Base-by-base conservation (phyloP, 23 red algal genomes). In the Gracilaria gracilis region DNA sequence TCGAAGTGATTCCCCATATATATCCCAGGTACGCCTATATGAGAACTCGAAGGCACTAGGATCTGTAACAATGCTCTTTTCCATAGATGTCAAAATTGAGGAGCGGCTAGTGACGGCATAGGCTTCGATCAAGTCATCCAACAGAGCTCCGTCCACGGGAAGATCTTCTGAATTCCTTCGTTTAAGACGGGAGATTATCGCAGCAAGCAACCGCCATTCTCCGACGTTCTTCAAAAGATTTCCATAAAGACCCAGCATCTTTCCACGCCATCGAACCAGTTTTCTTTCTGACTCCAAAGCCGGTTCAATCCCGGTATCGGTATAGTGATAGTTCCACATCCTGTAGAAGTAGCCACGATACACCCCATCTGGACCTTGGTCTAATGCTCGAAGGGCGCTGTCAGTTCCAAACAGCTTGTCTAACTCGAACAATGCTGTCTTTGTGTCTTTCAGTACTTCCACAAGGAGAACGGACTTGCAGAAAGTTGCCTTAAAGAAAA, bases 251-350 rank as follows among this genome's bases (percentile, higher is more conserved):
- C 89, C 89, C 0, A 92, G 79, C 51, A 92, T 73, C 40, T 92
- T 92, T 27, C 53, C 37, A 34, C 89, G 37, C 89, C 89, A 92
- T 50, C 89, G 37, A 0, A 92, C 79, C 34, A 73, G 61, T 44
- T 92, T 92, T 65, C 89, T 58, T 48, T 92, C 89, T 4, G 89
- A 62, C 72, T 92, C 89, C 34, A 92, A 16, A 7, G 89, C 64
- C 38, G 80, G 78, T 33, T 92, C 89, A 39, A 84, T 50, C 13
- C 89, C 89, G 2, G 89, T 92, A 64, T 92, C 89, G 31, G 89
- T 92, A 55, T 79, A 69, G 17, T 79, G 76, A 36, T 92, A 92
- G 37, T 92, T 92, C 89, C 89, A 92, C 79, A 92, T 92, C 20
- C 61, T 69, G 55, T 84, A 92, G 71, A 92, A 92, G 42, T 92